Evolutionary conservation across 805 yeast genomes (phyloP).

Genomic region (Hagleromyces aurorensis): DNA sequence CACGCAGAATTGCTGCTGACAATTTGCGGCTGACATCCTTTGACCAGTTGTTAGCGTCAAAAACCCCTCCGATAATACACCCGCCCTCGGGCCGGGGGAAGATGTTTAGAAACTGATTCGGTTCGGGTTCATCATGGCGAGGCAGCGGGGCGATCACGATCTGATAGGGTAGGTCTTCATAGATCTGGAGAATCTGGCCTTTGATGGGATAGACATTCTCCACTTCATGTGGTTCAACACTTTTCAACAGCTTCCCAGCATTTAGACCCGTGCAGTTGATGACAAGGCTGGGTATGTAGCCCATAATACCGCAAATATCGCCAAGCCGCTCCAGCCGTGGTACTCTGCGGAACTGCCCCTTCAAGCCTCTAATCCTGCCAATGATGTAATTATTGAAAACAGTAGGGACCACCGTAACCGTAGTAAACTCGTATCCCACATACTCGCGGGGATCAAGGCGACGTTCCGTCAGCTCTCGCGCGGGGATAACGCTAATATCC

Average conservation of each 20-base stretch:
- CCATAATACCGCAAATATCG: constrained; percentile 40
- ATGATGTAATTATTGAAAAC: constrained; percentile 48
- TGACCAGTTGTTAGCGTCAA: constrained; percentile 27
- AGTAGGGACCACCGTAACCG: constrained; percentile 53
- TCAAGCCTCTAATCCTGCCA: constrained; percentile 37
- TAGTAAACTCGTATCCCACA: constrained; percentile 41
- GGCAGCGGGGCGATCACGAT: constrained; percentile 25
- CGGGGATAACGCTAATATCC: constrained; percentile 32
- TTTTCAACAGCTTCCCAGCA: constrained; percentile 29
- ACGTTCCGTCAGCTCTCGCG: constrained; percentile 28
- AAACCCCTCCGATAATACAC: constrained; percentile 53
- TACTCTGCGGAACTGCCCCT: constrained; percentile 41
- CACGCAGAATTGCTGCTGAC: constrained; percentile 38
- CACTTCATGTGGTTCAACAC: constrained; percentile 37
- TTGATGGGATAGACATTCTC: constrained; percentile 41
- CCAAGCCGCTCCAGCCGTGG: constrained; percentile 35
- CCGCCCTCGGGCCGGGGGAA: constrained; percentile 77
- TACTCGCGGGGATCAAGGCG: constrained; percentile 29
- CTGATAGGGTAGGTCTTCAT: constrained; percentile 37
- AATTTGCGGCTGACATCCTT: constrained; percentile 36
- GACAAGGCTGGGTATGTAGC: constrained; percentile 39
- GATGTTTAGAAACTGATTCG: constrained; percentile 43
- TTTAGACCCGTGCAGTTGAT: constrained; percentile 52
- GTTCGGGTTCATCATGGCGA: constrained; percentile 11
- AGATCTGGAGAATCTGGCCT: constrained; percentile 51